Evolutionary conservation across 495 filamentous ascomycete species (phyloP).

Genomic region (Penicillium malachiteum): DNA sequence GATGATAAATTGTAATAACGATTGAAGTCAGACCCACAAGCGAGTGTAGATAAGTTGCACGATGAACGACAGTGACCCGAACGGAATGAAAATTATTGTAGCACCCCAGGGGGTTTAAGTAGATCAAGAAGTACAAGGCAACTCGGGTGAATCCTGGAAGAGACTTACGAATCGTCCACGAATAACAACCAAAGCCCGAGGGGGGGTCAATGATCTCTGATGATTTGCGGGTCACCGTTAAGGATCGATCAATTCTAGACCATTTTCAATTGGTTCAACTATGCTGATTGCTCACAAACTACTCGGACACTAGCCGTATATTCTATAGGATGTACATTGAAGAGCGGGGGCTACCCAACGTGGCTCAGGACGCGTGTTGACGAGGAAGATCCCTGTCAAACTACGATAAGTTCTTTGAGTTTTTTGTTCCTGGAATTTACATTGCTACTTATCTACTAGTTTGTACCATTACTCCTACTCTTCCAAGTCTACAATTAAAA

Average conservation of each 20-base stretch:
- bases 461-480: no score
- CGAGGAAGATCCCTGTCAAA: neutral
- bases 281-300: constrained; percentile 1
- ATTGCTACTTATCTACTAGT: no score
- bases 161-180: constrained; percentile 4
- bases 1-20: neutral
- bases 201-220: neutral
- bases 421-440: no score
- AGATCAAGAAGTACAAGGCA: neutral
- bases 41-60: neutral
- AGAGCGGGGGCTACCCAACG: neutral
- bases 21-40: neutral
- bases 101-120: neutral
- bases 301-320: neutral
- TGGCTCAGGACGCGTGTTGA: neutral
- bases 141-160: neutral
- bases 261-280: neutral
- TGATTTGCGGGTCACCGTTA: neutral
- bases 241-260: neutral
- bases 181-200: neutral
- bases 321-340: neutral
- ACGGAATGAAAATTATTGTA: neutral
- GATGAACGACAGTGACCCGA: neutral
- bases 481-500: no score
- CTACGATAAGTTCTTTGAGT: no score